Conservation (phyloP, 441 rosid genomes). For the Populus hybrid region DNA sequence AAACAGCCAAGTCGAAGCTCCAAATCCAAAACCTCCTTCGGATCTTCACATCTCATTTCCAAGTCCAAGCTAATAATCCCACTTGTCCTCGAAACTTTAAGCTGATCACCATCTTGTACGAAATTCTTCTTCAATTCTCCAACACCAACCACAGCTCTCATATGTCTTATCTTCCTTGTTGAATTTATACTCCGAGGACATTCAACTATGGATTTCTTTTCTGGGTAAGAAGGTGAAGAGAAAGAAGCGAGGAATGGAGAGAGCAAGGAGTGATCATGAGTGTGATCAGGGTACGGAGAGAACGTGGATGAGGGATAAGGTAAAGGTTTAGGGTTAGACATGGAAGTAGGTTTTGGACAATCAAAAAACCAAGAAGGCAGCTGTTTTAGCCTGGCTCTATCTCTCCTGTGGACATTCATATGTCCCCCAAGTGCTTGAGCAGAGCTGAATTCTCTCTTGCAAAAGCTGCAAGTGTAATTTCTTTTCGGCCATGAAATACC, state of each 20-base stretch:
- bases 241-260: slow-evolving; percentile 11
- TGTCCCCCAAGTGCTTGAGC: slow-evolving; percentile 54
- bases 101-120: slow-evolving; percentile 8
- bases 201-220: slow-evolving; percentile 12
- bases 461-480: no score
- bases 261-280: slow-evolving; percentile 9
- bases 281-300: slow-evolving; percentile 7
- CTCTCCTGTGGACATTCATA: slow-evolving; percentile 84
- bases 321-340: slow-evolving; percentile 22
- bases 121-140: slow-evolving; percentile 11
- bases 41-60: slow-evolving; percentile 34
- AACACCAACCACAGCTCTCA: slow-evolving; percentile 14
- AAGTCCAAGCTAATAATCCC: slow-evolving; percentile 33
- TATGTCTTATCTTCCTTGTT: not conserved
- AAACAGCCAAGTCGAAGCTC: slow-evolving; percentile 43
- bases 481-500: no score
- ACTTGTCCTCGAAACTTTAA: slow-evolving; percentile 15
- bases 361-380: slow-evolving; percentile 55
- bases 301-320: slow-evolving; percentile 20
- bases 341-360: slow-evolving; percentile 23
- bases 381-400: slow-evolving; percentile 68
- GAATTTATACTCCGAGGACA: slow-evolving; percentile 3
- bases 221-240: slow-evolving; percentile 14
- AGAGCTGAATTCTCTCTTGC: no score
- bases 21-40: slow-evolving; percentile 40